Conservation (phyloP, 345 rosid species). For the Anastatica hierochuntica region DNA sequence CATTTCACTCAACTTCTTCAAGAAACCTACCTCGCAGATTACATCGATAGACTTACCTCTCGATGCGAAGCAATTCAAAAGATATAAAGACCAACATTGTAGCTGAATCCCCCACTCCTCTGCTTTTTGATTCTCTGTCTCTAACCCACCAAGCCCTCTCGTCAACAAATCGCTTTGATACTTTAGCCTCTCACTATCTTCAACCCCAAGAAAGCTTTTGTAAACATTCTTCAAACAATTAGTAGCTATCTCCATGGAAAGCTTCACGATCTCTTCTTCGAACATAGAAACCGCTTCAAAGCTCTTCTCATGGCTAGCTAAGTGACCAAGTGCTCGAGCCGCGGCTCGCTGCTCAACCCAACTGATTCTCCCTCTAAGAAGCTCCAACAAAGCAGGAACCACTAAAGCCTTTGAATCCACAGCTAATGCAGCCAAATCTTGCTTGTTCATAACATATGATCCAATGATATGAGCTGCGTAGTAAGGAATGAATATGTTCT, state of each 20-base stretch:
- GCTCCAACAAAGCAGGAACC: slow-evolving; percentile 57
- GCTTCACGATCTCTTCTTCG: slow-evolving; percentile 41
- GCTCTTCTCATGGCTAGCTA: slow-evolving; percentile 50
- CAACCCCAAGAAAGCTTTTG: slow-evolving; percentile 36
- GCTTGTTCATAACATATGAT: slow-evolving; percentile 60
- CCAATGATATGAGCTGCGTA: slow-evolving; percentile 82
- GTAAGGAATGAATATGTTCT: slow-evolving; percentile 73
- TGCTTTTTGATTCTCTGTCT: slow-evolving; percentile 48
- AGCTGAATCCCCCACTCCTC: slow-evolving; percentile 82
- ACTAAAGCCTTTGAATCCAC: slow-evolving; percentile 39
- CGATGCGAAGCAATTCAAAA: slow-evolving; percentile 59
- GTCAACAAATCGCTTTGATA: slow-evolving; percentile 70
- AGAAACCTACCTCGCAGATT: slow-evolving; percentile 41
- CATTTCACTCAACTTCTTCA: slow-evolving; percentile 38
- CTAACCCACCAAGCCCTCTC: slow-evolving; percentile 58
- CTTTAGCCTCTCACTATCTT: slow-evolving; percentile 37
- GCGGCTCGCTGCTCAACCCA: slow-evolving; percentile 93
- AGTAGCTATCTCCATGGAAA: slow-evolving; percentile 43
- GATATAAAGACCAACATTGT: slow-evolving; percentile 59
- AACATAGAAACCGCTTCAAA: slow-evolving; percentile 42
- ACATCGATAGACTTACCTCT: slow-evolving; percentile 33
- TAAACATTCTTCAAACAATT: slow-evolving; percentile 41
- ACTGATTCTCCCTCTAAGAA: slow-evolving; percentile 62
- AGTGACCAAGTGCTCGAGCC: slow-evolving; percentile 59
- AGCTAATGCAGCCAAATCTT: slow-evolving; percentile 42